Conservation (phyloP, 2,329 filamentous ascomycete genomes). For the Pestalotiopsis sp. region DNA sequence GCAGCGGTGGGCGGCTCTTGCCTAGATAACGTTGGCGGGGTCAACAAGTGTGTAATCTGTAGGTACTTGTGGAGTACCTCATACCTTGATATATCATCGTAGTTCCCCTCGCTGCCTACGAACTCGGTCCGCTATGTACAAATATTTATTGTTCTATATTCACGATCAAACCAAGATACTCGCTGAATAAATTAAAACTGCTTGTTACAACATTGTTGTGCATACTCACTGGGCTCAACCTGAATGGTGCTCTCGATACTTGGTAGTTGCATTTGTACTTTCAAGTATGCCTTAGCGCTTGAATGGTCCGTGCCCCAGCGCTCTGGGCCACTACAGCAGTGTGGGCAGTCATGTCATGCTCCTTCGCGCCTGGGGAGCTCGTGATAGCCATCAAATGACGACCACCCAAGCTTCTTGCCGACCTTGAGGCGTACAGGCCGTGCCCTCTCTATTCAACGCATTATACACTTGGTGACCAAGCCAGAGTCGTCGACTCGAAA, state of each 20-base stretch:
- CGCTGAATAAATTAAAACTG: too few relatives aligned
- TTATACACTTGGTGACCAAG: neutral
- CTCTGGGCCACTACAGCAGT: neutral
- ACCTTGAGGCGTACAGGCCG: neutral
- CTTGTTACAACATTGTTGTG: too few relatives aligned
- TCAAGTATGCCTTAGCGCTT: neutral
- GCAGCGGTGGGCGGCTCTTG: neutral
- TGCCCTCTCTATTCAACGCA: neutral
- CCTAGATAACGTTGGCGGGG: neutral
- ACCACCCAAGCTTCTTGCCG: neutral
- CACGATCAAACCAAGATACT: too few relatives aligned
- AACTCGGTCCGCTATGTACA: too few relatives aligned
- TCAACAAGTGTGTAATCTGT: too few relatives aligned
- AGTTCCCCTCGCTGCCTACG: too few relatives aligned
- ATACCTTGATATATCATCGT: too few relatives aligned
- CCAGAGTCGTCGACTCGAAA: neutral
- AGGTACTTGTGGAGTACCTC: too few relatives aligned
- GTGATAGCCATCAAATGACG: constrained; percentile 12
- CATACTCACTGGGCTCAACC: neutral
- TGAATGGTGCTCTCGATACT: neutral
- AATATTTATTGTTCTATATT: too few relatives aligned
- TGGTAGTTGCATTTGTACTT: neutral
- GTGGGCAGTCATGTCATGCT: neutral
- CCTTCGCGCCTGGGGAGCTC: neutral
- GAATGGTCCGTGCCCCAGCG: neutral